Conservation (phyloP, 169 alveolate species). For the Cryptosporidium meleagridis region DNA sequence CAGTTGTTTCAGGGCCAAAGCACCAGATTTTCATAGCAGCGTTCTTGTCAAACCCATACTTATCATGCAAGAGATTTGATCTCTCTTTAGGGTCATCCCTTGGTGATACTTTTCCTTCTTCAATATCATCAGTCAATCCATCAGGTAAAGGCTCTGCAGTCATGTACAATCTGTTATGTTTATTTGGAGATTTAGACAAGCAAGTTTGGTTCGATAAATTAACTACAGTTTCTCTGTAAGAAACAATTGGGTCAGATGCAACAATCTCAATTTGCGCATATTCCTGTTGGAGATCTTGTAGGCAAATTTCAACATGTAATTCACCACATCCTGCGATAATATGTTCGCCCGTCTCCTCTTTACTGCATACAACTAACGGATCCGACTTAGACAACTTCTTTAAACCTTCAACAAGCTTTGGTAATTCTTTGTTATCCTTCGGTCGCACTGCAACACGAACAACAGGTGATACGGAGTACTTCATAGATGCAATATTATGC, state of each 20-base stretch:
- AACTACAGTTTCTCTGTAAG: conserved; percentile 99
- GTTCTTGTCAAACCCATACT: conserved; percentile 97
- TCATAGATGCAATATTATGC: conserved; percentile 97
- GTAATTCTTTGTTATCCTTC: conserved; percentile 97
- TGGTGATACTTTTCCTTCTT: conserved; percentile 91
- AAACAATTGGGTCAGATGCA: conserved; percentile 98
- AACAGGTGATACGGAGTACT: conserved; percentile 99
- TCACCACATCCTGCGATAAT: conserved; percentile 99
- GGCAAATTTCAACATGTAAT: conserved; percentile 98
- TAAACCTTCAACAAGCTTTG: conserved; percentile 98
- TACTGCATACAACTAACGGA: conserved; percentile 97
- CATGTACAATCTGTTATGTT: conserved; percentile 98
- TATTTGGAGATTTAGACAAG: conserved; percentile 98
- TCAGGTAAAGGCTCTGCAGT: conserved; percentile 97
- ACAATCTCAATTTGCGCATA: conserved; percentile 98
- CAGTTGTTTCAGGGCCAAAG: conserved; percentile 99
- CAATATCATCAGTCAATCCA: conserved; percentile 96
- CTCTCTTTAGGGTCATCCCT: conserved; percentile 96
- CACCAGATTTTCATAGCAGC: conserved; percentile 98
- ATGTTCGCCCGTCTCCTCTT: conserved; percentile 99
- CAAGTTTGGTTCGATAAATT: conserved; percentile 92
- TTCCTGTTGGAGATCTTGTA: conserved; percentile 98
- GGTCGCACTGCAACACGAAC: conserved; percentile 99
- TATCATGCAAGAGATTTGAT: conserved; percentile 92
- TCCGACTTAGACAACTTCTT: conserved; percentile 97